Evolutionary conservation across 768 basidiomycete species (phyloP).

Genomic region (Xerocomellus amylosporus): DNA sequence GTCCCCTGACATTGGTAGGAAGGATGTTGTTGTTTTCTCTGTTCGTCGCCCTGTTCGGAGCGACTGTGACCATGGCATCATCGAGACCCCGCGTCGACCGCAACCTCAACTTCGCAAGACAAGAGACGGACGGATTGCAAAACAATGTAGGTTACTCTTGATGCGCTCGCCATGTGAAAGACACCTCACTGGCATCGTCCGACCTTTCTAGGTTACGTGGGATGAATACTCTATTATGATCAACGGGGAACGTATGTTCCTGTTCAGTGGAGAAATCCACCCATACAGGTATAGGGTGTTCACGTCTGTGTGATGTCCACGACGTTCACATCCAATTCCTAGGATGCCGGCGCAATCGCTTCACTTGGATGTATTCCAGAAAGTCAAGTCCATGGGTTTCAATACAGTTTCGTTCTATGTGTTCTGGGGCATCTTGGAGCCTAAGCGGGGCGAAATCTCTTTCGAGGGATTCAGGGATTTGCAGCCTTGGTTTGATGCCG

Average conservation of each 20-base stretch:
- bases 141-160: conserved; percentile 10
- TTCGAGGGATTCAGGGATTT: conserved; percentile 46
- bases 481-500: conserved; percentile 30
- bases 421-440: conserved; percentile 48
- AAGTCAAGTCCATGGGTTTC: conserved; percentile 47
- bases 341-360: conserved; percentile 38
- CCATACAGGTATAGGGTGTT: conserved; percentile 43
- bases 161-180: neutral
- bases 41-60: conserved; percentile 10
- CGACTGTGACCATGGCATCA: conserved; percentile 11
- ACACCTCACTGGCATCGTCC: neutral
- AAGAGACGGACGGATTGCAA: conserved; percentile 15
- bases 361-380: conserved; percentile 54
- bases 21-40: conserved; percentile 12
- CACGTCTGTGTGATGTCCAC: neutral
- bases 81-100: conserved; percentile 4
- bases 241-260: conserved; percentile 53
- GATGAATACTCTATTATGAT: conserved; percentile 59
- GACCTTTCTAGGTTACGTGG: conserved; percentile 45
- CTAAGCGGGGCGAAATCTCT: conserved; percentile 48
- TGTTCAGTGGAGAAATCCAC: conserved; percentile 62
- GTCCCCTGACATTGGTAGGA: neutral
- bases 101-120: conserved; percentile 15
- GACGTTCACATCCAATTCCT: neutral
- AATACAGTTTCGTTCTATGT: conserved; percentile 52